phyloP scores from a whole-genome alignment of 176 grass and related monocot species.

The Thalia dealbata region DNA sequence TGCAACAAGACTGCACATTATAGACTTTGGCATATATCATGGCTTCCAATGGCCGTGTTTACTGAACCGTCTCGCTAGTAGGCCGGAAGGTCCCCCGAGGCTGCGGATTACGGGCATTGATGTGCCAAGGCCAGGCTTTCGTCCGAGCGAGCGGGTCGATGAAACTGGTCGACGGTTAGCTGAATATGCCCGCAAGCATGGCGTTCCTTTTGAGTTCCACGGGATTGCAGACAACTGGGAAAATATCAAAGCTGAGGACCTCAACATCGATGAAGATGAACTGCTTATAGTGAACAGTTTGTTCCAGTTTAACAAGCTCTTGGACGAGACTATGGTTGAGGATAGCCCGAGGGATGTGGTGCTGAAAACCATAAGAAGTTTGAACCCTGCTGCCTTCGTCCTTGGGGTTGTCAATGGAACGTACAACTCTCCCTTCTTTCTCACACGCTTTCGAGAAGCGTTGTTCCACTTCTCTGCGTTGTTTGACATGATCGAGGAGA shows the following conservation, averaged over 20 bases:
- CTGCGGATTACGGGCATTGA: conserved; percentile 1
- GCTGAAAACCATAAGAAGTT: neutral
- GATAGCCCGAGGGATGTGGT: neutral
- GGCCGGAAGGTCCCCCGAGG: neutral
- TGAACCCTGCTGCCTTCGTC: neutral
- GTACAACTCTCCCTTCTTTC: neutral
- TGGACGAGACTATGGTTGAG: neutral
- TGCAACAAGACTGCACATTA: neutral
- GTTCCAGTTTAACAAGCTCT: neutral
- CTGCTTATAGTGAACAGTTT: neutral
- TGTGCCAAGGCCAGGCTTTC: neutral
- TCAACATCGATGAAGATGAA: conserved; percentile 1
- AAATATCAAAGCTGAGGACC: neutral
- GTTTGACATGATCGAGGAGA: neutral
- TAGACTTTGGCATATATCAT: neutral
- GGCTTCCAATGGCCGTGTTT: neutral
- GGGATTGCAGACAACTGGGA: neutral
- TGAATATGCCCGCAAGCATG: neutral
- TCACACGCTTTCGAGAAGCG: neutral
- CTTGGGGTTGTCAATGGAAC: neutral
- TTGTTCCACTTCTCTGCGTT: neutral
- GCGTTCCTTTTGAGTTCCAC: neutral
- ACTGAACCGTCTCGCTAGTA: neutral
- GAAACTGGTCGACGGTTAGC: neutral
- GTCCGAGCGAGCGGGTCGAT: neutral